Evolutionary conservation across 2,329 filamentous ascomycete species (phyloP).

Genomic region (Stachybotrys chartarum): DNA sequence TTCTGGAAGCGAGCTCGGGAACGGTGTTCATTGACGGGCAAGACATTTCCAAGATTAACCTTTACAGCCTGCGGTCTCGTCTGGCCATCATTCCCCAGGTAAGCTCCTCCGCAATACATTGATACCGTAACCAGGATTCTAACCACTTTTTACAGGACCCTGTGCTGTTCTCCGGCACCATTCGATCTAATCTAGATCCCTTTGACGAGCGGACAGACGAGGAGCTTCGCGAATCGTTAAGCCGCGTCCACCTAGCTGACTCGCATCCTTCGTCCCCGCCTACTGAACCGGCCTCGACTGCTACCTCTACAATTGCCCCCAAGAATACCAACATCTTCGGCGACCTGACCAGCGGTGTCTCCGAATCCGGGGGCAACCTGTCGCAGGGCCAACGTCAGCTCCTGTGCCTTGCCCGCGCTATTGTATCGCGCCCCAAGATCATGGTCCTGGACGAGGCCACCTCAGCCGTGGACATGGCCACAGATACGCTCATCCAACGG

Average conservation of each 20-base stretch:
- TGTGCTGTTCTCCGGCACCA: constrained; percentile 72
- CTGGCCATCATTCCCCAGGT: constrained; percentile 71
- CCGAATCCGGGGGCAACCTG: constrained; percentile 66
- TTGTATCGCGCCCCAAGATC: constrained; percentile 64
- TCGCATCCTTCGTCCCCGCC: constrained; percentile 30
- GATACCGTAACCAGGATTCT: background rate
- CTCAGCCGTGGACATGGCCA: constrained; percentile 70
- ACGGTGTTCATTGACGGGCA: constrained; percentile 64
- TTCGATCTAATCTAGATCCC: constrained; percentile 71
- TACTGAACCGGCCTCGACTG: constrained; percentile 29
- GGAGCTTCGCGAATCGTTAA: constrained; percentile 62
- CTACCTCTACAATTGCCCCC: constrained; percentile 20
- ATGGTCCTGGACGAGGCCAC: constrained; percentile 80
- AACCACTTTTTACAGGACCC: constrained; percentile 49
- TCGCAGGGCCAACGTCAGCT: constrained; percentile 73
- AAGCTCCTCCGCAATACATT: constrained; percentile 3
- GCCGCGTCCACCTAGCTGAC: constrained; percentile 60
- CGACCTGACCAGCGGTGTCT: constrained; percentile 54
- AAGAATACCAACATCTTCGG: constrained; percentile 61
- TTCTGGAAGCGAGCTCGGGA: constrained; percentile 62
- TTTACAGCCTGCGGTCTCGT: constrained; percentile 64
- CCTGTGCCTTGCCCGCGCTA: constrained; percentile 65
- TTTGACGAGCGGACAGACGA: constrained; percentile 63
- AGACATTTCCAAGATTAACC: constrained; percentile 64
- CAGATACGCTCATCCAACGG: constrained; percentile 66